Evolutionary conservation across 2,329 filamentous ascomycete species (phyloP), one percentile per base, ranked within the genome.

Genomic region (Anthostomella pinea): DNA sequence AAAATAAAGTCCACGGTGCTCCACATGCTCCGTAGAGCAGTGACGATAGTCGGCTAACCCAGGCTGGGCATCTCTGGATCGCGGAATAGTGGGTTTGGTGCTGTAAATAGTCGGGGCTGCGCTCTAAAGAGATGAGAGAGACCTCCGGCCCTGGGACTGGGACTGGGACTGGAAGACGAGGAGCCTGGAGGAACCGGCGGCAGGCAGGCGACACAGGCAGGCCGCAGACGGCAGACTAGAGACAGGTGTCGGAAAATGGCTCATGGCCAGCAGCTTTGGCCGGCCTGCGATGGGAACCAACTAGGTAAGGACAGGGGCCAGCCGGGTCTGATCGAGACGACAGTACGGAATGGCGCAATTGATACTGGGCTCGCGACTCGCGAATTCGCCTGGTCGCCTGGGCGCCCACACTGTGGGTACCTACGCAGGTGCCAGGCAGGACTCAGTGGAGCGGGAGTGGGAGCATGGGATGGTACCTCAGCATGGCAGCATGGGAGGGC

Each of bases 171-270:
- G 27, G 27, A 30, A 30, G 18, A 30, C 27, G 16, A 16, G n/a
- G 21, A 7, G n/a, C 9, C 18, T 15, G 27, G 16, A 7, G 11
- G 16, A 30, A 11, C 13, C 13, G 18, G 15, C 27, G 16, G 27
- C 27, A 30, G 15, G 27, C 18, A 11, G 13, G 11, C 10, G 18
- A 15, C 9, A 23, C 21, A 23, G 11, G 21, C 21, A 11, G 7
- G 21, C 7, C 21, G 21, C n/a, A n/a, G n/a, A n/a, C n/a, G n/a
- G n/a, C n/a, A n/a, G n/a, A n/a, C n/a, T n/a, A n/a, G n/a, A 28
- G 26, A 13, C 26, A 28, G 14, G 16, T 9, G 9, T 30, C 27
- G 37, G 38, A 49, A 49, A 49, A 49, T 49, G 46, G 46, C 46
- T 49, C 46, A 49, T 49, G 24, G 24, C 11, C 24, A 14, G 24